A percentile compares a stretch with the other conserved stretches of the same genome.
Evolutionary conservation across 768 basidiomycete species (phyloP).

Genomic region (Auricularia heimuer): DNA sequence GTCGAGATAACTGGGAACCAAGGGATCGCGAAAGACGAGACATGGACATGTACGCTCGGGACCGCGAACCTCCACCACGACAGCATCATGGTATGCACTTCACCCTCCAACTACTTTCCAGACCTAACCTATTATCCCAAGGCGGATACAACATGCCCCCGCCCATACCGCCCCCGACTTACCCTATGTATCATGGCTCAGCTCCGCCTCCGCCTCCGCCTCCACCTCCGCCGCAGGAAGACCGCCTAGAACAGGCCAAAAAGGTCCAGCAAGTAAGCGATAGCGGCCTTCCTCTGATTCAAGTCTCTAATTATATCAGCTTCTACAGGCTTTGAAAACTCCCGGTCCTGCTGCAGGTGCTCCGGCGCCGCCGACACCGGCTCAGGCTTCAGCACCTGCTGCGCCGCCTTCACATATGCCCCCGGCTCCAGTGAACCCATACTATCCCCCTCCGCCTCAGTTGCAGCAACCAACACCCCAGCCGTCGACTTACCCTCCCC

Average conservation of each 20-base stretch:
- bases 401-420: constrained; percentile 10
- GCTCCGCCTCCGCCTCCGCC: background rate
- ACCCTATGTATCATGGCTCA: background rate
- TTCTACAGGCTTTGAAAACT: constrained; percentile 73
- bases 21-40: background rate
- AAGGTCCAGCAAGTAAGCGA: constrained; percentile 64
- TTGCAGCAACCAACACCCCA: too few relatives aligned
- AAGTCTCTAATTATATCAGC: constrained; percentile 21
- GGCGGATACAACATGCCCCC: constrained; percentile 5
- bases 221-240: constrained; percentile 36
- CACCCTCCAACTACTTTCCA: background rate
- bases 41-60: constrained; percentile 9
- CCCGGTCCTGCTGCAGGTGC: constrained; percentile 27
- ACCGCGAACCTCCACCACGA: constrained; percentile 27
- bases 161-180: background rate
- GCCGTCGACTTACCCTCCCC: too few relatives aligned
- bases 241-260: constrained; percentile 79
- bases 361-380: constrained; percentile 14
- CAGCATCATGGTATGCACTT: constrained; percentile 11
- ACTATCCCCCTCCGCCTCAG: too few relatives aligned
- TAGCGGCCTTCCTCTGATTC: background rate
- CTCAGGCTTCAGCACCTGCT: constrained; percentile 14
- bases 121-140: constrained; percentile 8
- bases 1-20: constrained; percentile 9
- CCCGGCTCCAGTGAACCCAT: too few relatives aligned